These are phyloP conservation scores for Hypomontagnella monticulosa DNA, from an alignment of 495 filamentous ascomycete species.

Conservation along the genomic window DNA sequence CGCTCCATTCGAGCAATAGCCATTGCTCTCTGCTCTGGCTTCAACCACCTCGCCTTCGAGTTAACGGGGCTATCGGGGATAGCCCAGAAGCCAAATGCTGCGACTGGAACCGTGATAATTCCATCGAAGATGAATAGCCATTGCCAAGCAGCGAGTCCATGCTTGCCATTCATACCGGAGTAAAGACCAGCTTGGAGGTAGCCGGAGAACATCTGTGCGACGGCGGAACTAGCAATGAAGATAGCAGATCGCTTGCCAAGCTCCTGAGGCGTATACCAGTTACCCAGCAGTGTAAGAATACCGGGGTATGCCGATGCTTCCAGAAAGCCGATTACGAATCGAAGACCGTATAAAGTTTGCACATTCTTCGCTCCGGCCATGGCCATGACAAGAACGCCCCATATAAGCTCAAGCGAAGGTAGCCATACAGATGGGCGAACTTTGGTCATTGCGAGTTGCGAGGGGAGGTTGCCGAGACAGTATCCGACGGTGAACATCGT, in stretches of 20 bases:
- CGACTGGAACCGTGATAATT: constrained; percentile 49
- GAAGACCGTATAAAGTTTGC: constrained; percentile 54
- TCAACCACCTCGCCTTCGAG: constrained; percentile 27
- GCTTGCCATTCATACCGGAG: constrained; percentile 52
- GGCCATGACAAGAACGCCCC: constrained; percentile 55
- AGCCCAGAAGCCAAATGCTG: constrained; percentile 37
- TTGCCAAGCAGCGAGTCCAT: constrained; percentile 60
- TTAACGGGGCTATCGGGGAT: constrained; percentile 13
- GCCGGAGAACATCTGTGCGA: constrained; percentile 59
- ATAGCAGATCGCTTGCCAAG: constrained; percentile 51
- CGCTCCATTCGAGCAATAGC: constrained; percentile 17
- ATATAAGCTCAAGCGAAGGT: constrained; percentile 58
- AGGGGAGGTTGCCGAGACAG: constrained; percentile 61
- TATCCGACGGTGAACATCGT: constrained; percentile 57
- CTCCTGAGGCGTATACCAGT: constrained; percentile 51
- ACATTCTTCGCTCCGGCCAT: constrained; percentile 52
- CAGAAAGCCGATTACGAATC: constrained; percentile 60
- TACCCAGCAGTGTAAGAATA: constrained; percentile 47
- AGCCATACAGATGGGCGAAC: constrained; percentile 62
- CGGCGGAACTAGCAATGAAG: constrained; percentile 42
- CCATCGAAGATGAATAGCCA: constrained; percentile 56
- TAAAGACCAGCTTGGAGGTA: constrained; percentile 64
- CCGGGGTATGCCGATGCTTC: constrained; percentile 45
- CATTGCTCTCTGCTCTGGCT: constrained; percentile 14
- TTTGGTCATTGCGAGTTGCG: constrained; percentile 60